Base-by-base conservation (phyloP, 345 rosid species). In the Camelina laxa region DNA sequence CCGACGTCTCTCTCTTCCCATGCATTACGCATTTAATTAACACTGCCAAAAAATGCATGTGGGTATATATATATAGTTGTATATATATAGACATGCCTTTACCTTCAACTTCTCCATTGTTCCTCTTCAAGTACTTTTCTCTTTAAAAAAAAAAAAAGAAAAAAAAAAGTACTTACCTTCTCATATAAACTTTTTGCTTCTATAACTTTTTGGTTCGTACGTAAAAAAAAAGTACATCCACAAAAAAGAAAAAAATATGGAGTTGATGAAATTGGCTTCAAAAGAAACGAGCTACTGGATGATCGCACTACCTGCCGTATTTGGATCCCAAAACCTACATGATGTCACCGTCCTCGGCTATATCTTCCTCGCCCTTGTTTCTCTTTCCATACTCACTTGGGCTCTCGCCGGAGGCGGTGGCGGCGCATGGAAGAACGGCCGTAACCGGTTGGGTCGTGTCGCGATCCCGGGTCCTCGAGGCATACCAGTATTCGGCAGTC, bases 391-490 rank as follows among this genome's bases (percentile, higher is more conserved):
- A 44, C 73, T 89, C 31, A 63, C 92, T 0, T 91, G 97, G 98
- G 75, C 78, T 44, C 64, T 83, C 5, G 69, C 98, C 31, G 66
- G 71, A 13, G 96, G 91, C 2, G 98, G 98, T 0, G 98, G 98
- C 0, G 16, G 62, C 33, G 97, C 98, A 4, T 93, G 98, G 97
- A 82, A 69, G 56, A 60, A 86, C 31, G 93, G 93, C 0, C 75
- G 90, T 24, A 84, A 79, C 80, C 63, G 41, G 1, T 30, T 50
- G 3, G 97, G 96, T 35, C 75, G 5, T 1, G 75, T 82, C 36
- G 8, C 66, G 6, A 93, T 93, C 10, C 90, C 87, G 0, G 98
- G 98, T 3, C 93, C 87, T 11, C 80, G 78, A 1, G 98, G 98
- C 42, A 11, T 91, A 27, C 97, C 98, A 1, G 2, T 93, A 4